Conservation (phyloP, 257 asterid genomes). For the Forsythia suspensa region DNA sequence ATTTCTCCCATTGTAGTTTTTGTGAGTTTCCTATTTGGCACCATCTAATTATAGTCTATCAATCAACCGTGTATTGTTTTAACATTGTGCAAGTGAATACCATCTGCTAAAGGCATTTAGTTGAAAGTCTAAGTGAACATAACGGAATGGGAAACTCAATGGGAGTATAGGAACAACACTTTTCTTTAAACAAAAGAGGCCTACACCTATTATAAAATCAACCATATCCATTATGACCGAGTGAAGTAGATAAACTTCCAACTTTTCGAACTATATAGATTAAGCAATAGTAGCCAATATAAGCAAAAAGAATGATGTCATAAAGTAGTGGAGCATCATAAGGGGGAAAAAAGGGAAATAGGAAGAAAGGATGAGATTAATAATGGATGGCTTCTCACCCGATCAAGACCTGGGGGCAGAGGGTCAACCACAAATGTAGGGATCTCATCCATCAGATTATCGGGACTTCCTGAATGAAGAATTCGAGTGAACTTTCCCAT, state of each 20-base stretch:
- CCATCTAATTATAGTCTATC: too few relatives aligned
- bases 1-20: background rate
- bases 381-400: constrained; percentile 32
- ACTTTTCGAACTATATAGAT: background rate
- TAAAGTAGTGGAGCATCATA: background rate
- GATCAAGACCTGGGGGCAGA: constrained; percentile 56
- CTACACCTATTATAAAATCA: background rate
- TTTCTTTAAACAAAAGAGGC: background rate
- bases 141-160: background rate
- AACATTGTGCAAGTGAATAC: background rate
- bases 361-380: background rate
- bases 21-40: background rate
- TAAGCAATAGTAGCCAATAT: background rate
- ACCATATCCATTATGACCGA: background rate
- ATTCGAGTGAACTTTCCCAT: constrained; percentile 65
- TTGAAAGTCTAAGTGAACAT: background rate
- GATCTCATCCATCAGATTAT: constrained; percentile 70
- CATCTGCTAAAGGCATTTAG: background rate
- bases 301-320: background rate
- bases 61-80: background rate
- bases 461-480: constrained; percentile 63
- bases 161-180: background rate
- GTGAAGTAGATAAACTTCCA: background rate
- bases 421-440: constrained; percentile 66
- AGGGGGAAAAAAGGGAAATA: background rate